A percentile compares a stretch with the other conserved stretches of the same genome.
phyloP scores from a whole-genome alignment of 495 filamentous ascomycete genomes.

The Pseudevernia furfuracea region DNA sequence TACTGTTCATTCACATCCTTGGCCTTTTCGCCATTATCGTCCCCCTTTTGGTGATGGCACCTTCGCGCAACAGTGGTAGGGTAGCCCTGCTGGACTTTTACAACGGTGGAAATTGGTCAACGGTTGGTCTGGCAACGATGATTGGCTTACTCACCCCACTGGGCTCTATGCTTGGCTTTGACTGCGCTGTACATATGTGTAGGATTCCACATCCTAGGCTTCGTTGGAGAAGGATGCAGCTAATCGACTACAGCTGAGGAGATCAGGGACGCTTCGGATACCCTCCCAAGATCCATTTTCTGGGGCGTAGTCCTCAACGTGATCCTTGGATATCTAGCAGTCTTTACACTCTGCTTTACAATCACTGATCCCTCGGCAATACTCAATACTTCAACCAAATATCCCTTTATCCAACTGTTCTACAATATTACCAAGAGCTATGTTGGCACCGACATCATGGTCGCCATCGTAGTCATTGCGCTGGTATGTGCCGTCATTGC shows the following conservation, averaged over 20 bases:
- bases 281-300: slow-evolving; percentile 50
- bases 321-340: slow-evolving; percentile 44
- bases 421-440: slow-evolving; percentile 41
- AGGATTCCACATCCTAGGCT: slow-evolving; percentile 18
- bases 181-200: slow-evolving; percentile 53
- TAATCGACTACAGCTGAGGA: slow-evolving; percentile 42
- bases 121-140: slow-evolving; percentile 44
- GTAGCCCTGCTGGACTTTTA: slow-evolving; percentile 47
- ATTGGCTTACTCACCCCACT: slow-evolving; percentile 49
- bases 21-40: slow-evolving; percentile 57
- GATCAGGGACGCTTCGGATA: slow-evolving; percentile 47
- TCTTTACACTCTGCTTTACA: slow-evolving; percentile 47
- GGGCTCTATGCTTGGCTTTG: slow-evolving; percentile 46
- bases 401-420: slow-evolving; percentile 50
- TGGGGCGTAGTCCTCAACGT: slow-evolving; percentile 43
- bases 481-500: slow-evolving; percentile 44
- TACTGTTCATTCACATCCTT: slow-evolving; percentile 53
- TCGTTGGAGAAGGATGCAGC: background rate
- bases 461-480: slow-evolving; percentile 43
- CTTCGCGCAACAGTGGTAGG: slow-evolving; percentile 34
- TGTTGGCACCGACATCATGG: slow-evolving; percentile 43
- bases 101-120: slow-evolving; percentile 51
- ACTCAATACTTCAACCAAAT: slow-evolving; percentile 36
- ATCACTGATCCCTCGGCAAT: slow-evolving; percentile 43
- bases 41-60: slow-evolving; percentile 47